phyloP scores from a whole-genome alignment of 169 alveolate genomes.

The Plasmodium inui region DNA sequence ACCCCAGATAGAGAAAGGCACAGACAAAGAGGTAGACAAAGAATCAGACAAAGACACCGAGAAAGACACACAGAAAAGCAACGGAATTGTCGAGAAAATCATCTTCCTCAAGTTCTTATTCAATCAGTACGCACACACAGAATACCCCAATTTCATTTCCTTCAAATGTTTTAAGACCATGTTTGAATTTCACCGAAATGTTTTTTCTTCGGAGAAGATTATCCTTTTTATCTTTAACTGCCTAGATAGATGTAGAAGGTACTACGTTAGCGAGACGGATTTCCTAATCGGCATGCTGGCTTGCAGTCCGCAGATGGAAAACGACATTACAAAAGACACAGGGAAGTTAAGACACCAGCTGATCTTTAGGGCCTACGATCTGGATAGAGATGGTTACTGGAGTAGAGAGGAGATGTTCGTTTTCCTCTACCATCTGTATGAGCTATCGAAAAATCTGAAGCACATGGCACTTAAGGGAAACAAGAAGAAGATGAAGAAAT shows the following conservation, averaged over 20 bases:
- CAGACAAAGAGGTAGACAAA: too few species aligned
- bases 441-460: slow-evolving; percentile 37
- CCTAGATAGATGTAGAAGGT: slow-evolving; percentile 80
- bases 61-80: neutral
- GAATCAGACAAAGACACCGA: too few species aligned
- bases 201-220: slow-evolving; percentile 77
- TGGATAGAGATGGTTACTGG: slow-evolving; percentile 80
- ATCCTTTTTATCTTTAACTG: slow-evolving; percentile 79
- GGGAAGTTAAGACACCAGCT: slow-evolving; percentile 84
- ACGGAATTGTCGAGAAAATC: slow-evolving; percentile 18
- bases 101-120: slow-evolving; percentile 50
- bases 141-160: slow-evolving; percentile 45
- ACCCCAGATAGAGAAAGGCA: neutral
- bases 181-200: slow-evolving; percentile 50
- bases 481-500: slow-evolving; percentile 27
- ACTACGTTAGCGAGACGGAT: slow-evolving; percentile 76
- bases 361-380: slow-evolving; percentile 84
- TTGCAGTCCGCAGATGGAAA: slow-evolving; percentile 82
- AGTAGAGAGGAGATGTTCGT: slow-evolving; percentile 57
- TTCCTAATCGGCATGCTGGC: slow-evolving; percentile 85
- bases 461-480: slow-evolving; percentile 8
- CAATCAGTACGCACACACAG: slow-evolving; percentile 64
- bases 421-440: slow-evolving; percentile 78
- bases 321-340: slow-evolving; percentile 66
- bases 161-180: slow-evolving; percentile 38